Evolutionary conservation across 345 rosid species (phyloP), one percentile per base, ranked within the genome.

Genomic region (Citrus reticulata): DNA sequence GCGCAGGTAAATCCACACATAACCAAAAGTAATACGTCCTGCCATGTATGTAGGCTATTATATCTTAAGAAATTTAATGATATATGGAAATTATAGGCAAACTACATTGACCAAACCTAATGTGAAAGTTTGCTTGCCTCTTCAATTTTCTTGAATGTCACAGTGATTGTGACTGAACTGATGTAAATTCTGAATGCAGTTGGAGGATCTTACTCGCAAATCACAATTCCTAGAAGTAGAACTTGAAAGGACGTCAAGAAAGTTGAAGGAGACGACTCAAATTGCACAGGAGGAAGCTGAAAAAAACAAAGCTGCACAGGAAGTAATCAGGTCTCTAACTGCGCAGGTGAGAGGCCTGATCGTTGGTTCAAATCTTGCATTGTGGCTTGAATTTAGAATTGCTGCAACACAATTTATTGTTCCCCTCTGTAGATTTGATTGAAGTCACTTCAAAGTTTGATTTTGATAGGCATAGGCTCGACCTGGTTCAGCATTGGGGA

Each of bases 121-220:
- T 49, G 34, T 49, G 25, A 63, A 42, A n/a, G 11, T 20, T 46
- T 70, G 59, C 68, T 46, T 71, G 49, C 63, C 57, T 34, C 9
- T 73, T 51, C 22, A 51, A 5, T 32, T 5, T 49, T 60, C 51
- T 67, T 67, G 17, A 22, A 3, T 34, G n/a, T 49, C 51, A 3
- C 5, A 46, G 4, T 46, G 51, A 46, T 13, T 27, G 9, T 54
- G 42, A 80, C 24, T 9, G 54, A 32, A 58, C 42, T 30, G 32
- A 68, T 61, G 65, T 30, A 55, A 61, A 35, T 55, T 72, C 57
- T 68, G 67, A 57, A 64, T 87, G 83, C 78, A 91, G 95, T 94
- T 91, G 76, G 93, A 93, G 82, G 89, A 89, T 54, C 92, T 93
- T 70, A 88, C 89, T 39, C 76, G 57, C 24, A 87, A 88, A 81